Evolutionary conservation across 176 grass and related monocot species (phyloP).

Genomic region (Urochloa ruziziensis): DNA sequence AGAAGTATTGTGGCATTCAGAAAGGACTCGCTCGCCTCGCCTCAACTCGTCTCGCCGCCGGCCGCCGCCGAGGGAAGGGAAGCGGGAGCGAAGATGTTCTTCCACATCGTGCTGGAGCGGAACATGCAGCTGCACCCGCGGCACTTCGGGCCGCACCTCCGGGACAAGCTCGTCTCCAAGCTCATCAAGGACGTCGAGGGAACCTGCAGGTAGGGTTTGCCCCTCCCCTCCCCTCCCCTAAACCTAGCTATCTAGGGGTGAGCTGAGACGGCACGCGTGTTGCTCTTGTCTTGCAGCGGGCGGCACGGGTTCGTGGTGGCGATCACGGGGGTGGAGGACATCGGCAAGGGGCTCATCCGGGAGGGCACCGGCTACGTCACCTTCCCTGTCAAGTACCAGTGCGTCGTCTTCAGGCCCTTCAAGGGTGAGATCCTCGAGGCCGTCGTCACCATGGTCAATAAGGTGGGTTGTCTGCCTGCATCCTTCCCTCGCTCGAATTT

Average conservation of each 20-base stretch:
- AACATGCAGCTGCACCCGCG: slow-evolving; percentile 99
- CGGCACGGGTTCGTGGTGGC: slow-evolving; percentile 97
- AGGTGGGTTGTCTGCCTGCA: slow-evolving; percentile 33
- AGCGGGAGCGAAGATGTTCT: slow-evolving; percentile 75
- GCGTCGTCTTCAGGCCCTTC: slow-evolving; percentile 93
- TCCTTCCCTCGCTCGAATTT: not conserved
- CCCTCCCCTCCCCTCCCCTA: not conserved
- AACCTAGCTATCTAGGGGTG: slow-evolving; percentile 13
- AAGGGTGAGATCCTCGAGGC: slow-evolving; percentile 97
- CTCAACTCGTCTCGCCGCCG: slow-evolving; percentile 10
- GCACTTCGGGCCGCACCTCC: slow-evolving; percentile 91
- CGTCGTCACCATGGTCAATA: slow-evolving; percentile 98
- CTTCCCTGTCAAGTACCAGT: slow-evolving; percentile 99
- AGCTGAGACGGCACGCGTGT: not conserved
- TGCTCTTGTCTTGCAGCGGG: slow-evolving; percentile 45
- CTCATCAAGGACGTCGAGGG: slow-evolving; percentile 99
- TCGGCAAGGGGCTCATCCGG: slow-evolving; percentile 93
- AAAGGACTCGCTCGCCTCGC: not conserved
- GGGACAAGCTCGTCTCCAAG: slow-evolving; percentile 92
- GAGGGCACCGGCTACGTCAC: slow-evolving; percentile 96
- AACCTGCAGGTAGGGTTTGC: slow-evolving; percentile 77
- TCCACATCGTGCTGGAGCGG: slow-evolving; percentile 92
- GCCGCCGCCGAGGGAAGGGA: not conserved
- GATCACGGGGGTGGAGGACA: slow-evolving; percentile 92
- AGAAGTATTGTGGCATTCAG: not conserved